A percentile compares a stretch with the other conserved stretches of the same genome.
Evolutionary conservation across 495 filamentous ascomycete genomes (phyloP).

Genomic region (Daldinia concentrica): DNA sequence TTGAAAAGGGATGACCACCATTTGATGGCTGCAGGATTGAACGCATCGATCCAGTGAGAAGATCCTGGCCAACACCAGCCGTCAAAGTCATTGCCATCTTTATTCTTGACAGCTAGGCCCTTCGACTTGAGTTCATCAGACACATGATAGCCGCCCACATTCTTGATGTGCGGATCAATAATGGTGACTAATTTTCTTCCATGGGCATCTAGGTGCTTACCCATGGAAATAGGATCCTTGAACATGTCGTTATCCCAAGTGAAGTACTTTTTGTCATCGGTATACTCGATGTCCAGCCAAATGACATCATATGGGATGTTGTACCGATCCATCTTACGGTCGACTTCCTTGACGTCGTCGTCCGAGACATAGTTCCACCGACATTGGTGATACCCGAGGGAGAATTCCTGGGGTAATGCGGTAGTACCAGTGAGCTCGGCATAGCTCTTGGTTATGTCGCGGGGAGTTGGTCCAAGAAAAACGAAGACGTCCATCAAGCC

Average conservation of each 20-base stretch:
- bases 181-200: conserved; percentile 92
- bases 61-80: conserved; percentile 99
- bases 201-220: conserved; percentile 80
- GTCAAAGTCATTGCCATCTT: conserved; percentile 87
- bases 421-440: conserved; percentile 94
- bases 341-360: conserved; percentile 94
- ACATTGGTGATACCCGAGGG: conserved; percentile 95
- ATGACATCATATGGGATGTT: conserved; percentile 98
- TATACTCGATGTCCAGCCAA: conserved; percentile 98
- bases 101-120: conserved; percentile 83
- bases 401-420: conserved; percentile 87
- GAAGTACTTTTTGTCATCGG: conserved; percentile 95
- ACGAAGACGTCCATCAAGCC: conserved; percentile 92
- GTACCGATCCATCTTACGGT: conserved; percentile 93
- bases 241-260: conserved; percentile 93
- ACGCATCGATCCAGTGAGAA: conserved; percentile 94
- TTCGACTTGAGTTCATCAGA: conserved; percentile 84
- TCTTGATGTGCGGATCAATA: conserved; percentile 98
- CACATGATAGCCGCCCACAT: conserved; percentile 77
- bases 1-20: conserved; percentile 94
- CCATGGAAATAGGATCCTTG: conserved; percentile 84
- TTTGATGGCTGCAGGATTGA: conserved; percentile 82
- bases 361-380: conserved; percentile 99
- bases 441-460: conserved; percentile 81
- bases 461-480: conserved; percentile 86